phyloP scores from a whole-genome alignment of 352 stramenopile species.

The Phytophthora podocarpi region DNA sequence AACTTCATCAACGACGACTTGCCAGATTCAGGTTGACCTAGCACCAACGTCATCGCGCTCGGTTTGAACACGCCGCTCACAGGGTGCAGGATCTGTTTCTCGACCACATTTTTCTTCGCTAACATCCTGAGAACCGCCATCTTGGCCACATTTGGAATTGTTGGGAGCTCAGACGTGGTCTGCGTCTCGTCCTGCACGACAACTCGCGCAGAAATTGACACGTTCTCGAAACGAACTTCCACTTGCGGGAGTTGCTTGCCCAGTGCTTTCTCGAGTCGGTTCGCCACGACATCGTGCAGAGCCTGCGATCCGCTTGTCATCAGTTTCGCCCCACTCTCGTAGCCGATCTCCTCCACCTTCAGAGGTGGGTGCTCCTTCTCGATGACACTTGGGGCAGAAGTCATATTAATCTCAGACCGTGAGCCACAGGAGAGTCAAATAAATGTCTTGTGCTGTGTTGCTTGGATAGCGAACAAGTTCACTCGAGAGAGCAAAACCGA shows the following conservation, averaged over 20 bases:
- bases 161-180: conserved; percentile 32
- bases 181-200: conserved; percentile 22
- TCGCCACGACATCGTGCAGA: conserved; percentile 27
- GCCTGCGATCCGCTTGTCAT: conserved; percentile 37
- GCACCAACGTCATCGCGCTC: conserved; percentile 51
- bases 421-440: too few relatives aligned
- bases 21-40: conserved; percentile 52
- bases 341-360: conserved; percentile 22
- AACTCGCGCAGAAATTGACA: conserved; percentile 41
- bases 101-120: conserved; percentile 17
- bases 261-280: conserved; percentile 30
- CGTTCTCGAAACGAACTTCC: conserved; percentile 46
- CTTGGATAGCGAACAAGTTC: neutral
- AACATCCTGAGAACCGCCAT: neutral
- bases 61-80: conserved; percentile 47
- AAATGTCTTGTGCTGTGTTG: neutral
- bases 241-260: conserved; percentile 42
- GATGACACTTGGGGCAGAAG: neutral
- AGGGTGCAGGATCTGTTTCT: conserved; percentile 46
- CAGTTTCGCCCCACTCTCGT: conserved; percentile 36
- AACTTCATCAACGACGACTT: conserved; percentile 64
- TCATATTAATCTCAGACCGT: too few relatives aligned
- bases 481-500: conserved; percentile 2
- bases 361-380: neutral
- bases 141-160: conserved; percentile 26